These are phyloP conservation scores for Neophaeococcomyces mojaviensis DNA, from an alignment of 2,329 filamentous ascomycete species.

Conservation along the genomic window DNA sequence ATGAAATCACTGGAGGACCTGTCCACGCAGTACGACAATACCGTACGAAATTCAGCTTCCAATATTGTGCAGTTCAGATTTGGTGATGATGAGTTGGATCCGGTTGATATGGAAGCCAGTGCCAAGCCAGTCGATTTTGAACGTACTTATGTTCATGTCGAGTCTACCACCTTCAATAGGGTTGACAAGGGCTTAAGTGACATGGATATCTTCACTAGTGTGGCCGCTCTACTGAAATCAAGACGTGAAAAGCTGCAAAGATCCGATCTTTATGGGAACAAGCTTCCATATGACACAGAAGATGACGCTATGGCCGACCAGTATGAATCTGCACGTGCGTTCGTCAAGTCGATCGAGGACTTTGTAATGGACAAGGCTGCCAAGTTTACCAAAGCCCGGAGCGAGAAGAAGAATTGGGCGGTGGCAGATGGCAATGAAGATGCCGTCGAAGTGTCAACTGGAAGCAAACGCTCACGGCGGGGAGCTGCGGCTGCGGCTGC, in stretches of 20 bases:
- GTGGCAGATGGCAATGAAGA: slow-evolving; percentile 7
- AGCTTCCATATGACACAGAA: slow-evolving; percentile 53
- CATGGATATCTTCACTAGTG: slow-evolving; percentile 62
- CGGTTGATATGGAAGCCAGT: slow-evolving; percentile 93
- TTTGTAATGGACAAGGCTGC: slow-evolving; percentile 60
- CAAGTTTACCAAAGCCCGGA: slow-evolving; percentile 48
- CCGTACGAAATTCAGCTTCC: slow-evolving; percentile 81
- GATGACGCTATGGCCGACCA: slow-evolving; percentile 50
- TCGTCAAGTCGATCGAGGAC: slow-evolving; percentile 68
- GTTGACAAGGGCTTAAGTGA: slow-evolving; percentile 65
- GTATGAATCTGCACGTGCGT: slow-evolving; percentile 73
- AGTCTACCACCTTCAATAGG: slow-evolving; percentile 72
- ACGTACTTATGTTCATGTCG: slow-evolving; percentile 75
- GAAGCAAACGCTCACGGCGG: slow-evolving; percentile 21
- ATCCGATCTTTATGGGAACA: slow-evolving; percentile 53
- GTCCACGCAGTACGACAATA: slow-evolving; percentile 88
- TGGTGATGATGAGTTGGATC: slow-evolving; percentile 89
- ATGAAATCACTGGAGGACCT: slow-evolving; percentile 98
- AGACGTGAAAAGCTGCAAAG: slow-evolving; percentile 60
- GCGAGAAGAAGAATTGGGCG: slow-evolving; percentile 18
- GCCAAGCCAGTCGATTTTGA: slow-evolving; percentile 89
- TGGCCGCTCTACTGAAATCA: slow-evolving; percentile 58
- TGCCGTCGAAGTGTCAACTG: slow-evolving; percentile 1
- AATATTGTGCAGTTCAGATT: slow-evolving; percentile 95
- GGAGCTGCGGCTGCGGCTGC: slow-evolving; percentile 7